Evolutionary conservation across 805 yeast genomes (phyloP).

Genomic region (Ogataea saltuana): DNA sequence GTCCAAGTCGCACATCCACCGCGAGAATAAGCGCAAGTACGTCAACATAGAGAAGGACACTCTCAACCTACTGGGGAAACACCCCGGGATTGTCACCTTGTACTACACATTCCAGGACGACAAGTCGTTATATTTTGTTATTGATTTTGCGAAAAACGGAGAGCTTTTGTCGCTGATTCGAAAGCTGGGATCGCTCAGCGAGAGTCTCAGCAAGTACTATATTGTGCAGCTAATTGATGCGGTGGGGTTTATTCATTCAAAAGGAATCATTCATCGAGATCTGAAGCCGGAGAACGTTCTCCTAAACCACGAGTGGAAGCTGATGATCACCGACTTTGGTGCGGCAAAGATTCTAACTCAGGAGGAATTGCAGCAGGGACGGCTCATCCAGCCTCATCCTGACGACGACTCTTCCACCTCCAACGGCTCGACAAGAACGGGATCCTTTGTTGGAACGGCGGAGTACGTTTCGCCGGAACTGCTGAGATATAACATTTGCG

Average conservation of each 20-base stretch:
- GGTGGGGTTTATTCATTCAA: conserved; percentile 80
- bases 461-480: conserved; percentile 95
- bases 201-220: conserved; percentile 74
- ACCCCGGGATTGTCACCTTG: conserved; percentile 91
- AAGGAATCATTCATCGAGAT: conserved; percentile 91
- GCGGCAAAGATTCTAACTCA: conserved; percentile 80
- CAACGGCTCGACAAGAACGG: conserved; percentile 43
- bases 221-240: conserved; percentile 89
- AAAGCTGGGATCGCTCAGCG: conserved; percentile 74
- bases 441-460: conserved; percentile 96
- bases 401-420: conserved; percentile 18
- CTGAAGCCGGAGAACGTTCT: conserved; percentile 92
- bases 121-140: conserved; percentile 80
- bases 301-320: conserved; percentile 78
- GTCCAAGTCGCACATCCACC: conserved; percentile 88
- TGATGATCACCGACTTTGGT: conserved; percentile 95
- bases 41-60: conserved; percentile 95
- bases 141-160: conserved; percentile 95
- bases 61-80: conserved; percentile 81
- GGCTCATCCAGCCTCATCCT: conserved; percentile 20
- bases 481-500: conserved; percentile 73
- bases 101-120: conserved; percentile 96
- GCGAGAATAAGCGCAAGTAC: conserved; percentile 92
- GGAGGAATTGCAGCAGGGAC: conserved; percentile 33
- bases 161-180: conserved; percentile 81